Percentiles rank a stretch among this genome's conserved stretches.
Conservation (phyloP, 2,329 filamentous ascomycete species). For the Alternaria viburni region DNA sequence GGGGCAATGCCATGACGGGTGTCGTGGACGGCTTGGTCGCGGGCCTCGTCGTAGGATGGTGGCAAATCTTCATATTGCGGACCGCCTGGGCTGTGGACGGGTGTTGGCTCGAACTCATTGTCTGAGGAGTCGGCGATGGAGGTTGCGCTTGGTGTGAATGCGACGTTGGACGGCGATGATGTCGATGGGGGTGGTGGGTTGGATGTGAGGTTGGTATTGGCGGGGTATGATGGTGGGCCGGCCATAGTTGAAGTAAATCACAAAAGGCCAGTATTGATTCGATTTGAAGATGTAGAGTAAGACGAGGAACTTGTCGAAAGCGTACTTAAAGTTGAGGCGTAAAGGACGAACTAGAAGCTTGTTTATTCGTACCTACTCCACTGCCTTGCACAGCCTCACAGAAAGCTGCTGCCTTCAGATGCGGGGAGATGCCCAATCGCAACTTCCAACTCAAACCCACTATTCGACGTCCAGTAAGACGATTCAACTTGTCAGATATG, state of each 20-base stretch:
- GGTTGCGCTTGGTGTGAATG: conserved; percentile 35
- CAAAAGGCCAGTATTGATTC: background rate
- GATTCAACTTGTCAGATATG: background rate
- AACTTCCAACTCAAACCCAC: background rate
- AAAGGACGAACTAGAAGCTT: conserved; percentile 2
- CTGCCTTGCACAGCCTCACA: conserved; percentile 5
- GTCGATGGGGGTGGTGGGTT: conserved; percentile 21
- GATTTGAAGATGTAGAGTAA: background rate
- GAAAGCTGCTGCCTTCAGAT: conserved; percentile 20
- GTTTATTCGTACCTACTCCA: background rate
- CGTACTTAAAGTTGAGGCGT: background rate
- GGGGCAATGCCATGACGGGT: conserved; percentile 34
- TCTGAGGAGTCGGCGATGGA: conserved; percentile 44
- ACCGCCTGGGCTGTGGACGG: conserved; percentile 37
- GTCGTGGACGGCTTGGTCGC: conserved; percentile 37
- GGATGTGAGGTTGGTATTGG: conserved; percentile 13
- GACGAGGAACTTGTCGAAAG: background rate
- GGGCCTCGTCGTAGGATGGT: conserved; percentile 47
- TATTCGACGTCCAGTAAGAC: background rate
- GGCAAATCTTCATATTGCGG: conserved; percentile 47
- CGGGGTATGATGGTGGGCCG: conserved; percentile 20
- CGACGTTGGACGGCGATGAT: conserved; percentile 20
- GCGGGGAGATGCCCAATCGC: conserved; percentile 13
- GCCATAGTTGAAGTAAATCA: conserved; percentile 23
- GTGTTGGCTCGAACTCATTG: conserved; percentile 40